Base-by-base conservation (phyloP, 1,139 yeast species). In the Komagataea norvegica region DNA sequence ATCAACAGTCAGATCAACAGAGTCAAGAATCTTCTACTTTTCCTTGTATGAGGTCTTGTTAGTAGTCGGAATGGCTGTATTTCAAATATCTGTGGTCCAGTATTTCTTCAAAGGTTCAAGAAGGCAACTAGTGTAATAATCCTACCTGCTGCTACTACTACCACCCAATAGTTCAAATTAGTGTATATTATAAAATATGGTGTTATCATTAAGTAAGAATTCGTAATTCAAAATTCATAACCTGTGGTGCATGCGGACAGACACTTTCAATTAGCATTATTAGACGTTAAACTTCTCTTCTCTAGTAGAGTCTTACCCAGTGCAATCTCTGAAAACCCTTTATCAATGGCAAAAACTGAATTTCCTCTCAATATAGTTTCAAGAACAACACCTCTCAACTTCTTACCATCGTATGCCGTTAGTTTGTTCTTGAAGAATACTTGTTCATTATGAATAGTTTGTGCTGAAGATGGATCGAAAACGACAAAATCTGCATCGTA, bases 1-100 rank as follows among this genome's bases (percentile, higher is more conserved):
- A 60, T 78, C 85, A 38, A 91, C 98, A 22, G 97, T 91, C 43
- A 75, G 72, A 58, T 82, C 94, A 16, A 89, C 96, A 5, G 94
- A 84, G 57, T 62, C 76, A n/a, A 77, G 97, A 59, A 85, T 91
- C 45, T 81, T 82, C 55, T 80, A 82, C 70, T 89, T 88, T 59
- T 82, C 94, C 22, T 60, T 88, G 30, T 76, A 84, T 52, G 96
- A 87, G 60, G 86, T 87, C 28, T 55, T 79, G 29, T 68, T 88
- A 52, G 84, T 89, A 78, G 81, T 84, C 33, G 86, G 83, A 37
- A 82, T 89, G 91, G 93, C 95, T 18, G 71, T 72, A 36, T 72
- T 84, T 56, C 96, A 91, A 60, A 86, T 89, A 41, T 65, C 79
- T 29, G 76, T 88, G 42, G 94, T 91, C 33, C 94, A 87, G 62